Conservation (phyloP, 306 rosid genomes). For the Cucumis hystrix region DNA sequence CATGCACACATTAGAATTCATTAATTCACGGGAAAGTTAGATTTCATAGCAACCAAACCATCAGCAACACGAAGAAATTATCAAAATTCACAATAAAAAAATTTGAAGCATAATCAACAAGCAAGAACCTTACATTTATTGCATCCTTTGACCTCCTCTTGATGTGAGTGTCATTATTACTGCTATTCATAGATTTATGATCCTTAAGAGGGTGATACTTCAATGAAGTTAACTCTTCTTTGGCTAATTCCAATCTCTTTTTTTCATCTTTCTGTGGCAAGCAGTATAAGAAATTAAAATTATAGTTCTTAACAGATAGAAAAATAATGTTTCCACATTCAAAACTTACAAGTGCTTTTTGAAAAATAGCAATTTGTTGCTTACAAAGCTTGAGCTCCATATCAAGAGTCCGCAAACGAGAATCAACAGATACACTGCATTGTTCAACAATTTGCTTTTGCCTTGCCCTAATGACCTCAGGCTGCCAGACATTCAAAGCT, state of each 20-base stretch:
- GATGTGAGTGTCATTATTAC: slow-evolving; percentile 10
- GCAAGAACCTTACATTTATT: neutral
- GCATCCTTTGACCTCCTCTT: slow-evolving; percentile 32
- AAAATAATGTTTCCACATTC: neutral
- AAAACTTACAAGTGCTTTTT: slow-evolving; percentile 52
- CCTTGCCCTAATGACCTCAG: slow-evolving; percentile 41
- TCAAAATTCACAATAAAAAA: neutral
- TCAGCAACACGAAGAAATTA: neutral
- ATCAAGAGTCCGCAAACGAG: slow-evolving; percentile 31
- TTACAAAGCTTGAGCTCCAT: slow-evolving; percentile 54
- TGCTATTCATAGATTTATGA: slow-evolving; percentile 4
- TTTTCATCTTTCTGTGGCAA: slow-evolving; percentile 49
- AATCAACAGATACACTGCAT: slow-evolving; percentile 40
- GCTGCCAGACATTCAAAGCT: slow-evolving; percentile 91
- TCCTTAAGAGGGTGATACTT: slow-evolving; percentile 56
- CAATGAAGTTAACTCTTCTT: slow-evolving; percentile 46
- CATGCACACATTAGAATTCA: neutral
- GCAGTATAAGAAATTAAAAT: neutral
- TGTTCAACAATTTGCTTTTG: slow-evolving; percentile 45
- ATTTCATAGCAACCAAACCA: neutral
- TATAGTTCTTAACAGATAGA: neutral
- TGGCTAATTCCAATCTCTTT: slow-evolving; percentile 36
- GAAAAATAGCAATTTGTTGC: slow-evolving; percentile 37
- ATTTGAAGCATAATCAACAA: neutral
- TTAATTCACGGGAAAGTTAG: neutral